phyloP scores from a whole-genome alignment of 2,329 filamentous ascomycete species.

The Verticillium albo-atrum region DNA sequence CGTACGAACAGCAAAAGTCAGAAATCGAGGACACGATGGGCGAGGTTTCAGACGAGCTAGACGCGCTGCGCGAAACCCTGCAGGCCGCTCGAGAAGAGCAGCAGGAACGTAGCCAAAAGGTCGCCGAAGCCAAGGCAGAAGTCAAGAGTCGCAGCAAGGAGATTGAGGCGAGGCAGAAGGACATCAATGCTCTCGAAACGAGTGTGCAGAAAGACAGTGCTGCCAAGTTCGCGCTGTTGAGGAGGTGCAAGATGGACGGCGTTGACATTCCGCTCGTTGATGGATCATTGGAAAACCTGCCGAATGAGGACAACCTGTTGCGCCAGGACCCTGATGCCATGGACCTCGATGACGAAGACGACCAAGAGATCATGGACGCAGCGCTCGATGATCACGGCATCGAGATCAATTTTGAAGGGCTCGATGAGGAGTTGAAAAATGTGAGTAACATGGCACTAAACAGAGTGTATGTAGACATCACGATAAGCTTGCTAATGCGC shows the following conservation, averaged over 20 bases:
- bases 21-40: slow-evolving; percentile 70
- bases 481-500: slow-evolving; percentile 20
- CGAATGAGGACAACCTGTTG: slow-evolving; percentile 77
- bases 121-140: slow-evolving; percentile 73
- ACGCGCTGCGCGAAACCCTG: slow-evolving; percentile 67
- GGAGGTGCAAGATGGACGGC: slow-evolving; percentile 90
- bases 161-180: slow-evolving; percentile 69
- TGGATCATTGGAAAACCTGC: slow-evolving; percentile 78
- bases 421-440: slow-evolving; percentile 78
- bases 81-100: slow-evolving; percentile 65
- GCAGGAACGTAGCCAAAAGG: slow-evolving; percentile 65
- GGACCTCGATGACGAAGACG: slow-evolving; percentile 75
- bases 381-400: slow-evolving; percentile 88
- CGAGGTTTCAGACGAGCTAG: slow-evolving; percentile 70
- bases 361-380: slow-evolving; percentile 55
- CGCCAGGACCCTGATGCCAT: slow-evolving; percentile 81
- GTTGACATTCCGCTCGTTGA: slow-evolving; percentile 75
- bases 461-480: background rate
- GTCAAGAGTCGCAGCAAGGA: slow-evolving; percentile 80
- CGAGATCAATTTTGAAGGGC: slow-evolving; percentile 74
- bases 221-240: slow-evolving; percentile 76
- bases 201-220: slow-evolving; percentile 83
- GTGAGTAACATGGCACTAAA: slow-evolving; percentile 40
- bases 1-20: slow-evolving; percentile 68
- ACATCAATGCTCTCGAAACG: slow-evolving; percentile 74